Evolutionary conservation across 306 rosid species (phyloP), one percentile per base, ranked within the genome.

Genomic region (Vicia sativa): DNA sequence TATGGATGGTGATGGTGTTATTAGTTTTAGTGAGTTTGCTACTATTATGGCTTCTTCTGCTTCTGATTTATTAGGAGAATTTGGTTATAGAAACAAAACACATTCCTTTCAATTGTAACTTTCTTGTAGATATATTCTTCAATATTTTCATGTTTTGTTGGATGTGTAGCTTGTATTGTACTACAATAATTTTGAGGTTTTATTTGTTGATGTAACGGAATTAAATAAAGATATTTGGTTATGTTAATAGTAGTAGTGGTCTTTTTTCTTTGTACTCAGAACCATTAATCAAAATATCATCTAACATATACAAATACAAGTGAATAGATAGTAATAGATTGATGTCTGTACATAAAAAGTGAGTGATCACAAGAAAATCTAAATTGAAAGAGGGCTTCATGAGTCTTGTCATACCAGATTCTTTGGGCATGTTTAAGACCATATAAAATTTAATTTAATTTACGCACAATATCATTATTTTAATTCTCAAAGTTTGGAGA

Each of bases 21-120:
- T 87, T 67, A 92, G 95, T 42, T 92, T 92, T 74, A 53, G 59
- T 46, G 96, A 92, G 77, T 89, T 92, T 72, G 78, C 90, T 10
- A 31, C 77, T 19, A 85, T 85, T 4, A 89, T 89, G 96, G 91
- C 89, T 3, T 80, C 76, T 19, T 86, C 96, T 8, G 92, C 88
- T 25, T 81, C 92, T 43, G 82, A 81, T 63, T 78, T 80, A 61
- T 75, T 91, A 43, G 93, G 91, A 64, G 80, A 4, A 1, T 52
- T 52, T 23, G 16, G n/a, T 34, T 38, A 37, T 12, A 64, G 39
- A 55, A 55, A 55, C 38, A 26, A 55, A 26, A 55, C 39, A 55
- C 39, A 26, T 55, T 13, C 38, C 8, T 52, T 52, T 21, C 34
- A 11, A 19, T 52, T 21, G 0, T 52, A 52, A 21, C 29, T 18